Conservation (phyloP, 352 stramenopile species). For the Elongisporangium undulatum region DNA sequence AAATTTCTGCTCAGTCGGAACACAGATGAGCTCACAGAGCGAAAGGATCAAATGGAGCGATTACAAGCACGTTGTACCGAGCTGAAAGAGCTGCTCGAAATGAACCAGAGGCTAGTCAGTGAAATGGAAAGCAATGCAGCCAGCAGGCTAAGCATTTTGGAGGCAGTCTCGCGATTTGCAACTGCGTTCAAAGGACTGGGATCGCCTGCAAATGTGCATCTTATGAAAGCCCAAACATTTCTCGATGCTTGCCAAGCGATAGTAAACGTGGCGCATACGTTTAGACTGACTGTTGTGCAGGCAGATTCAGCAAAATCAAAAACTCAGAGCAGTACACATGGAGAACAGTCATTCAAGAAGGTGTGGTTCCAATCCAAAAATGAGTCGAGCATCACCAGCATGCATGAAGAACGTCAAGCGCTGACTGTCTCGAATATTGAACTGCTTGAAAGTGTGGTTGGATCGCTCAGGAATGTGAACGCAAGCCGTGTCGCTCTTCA, state of each 20-base stretch:
- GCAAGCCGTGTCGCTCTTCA: conserved; percentile 27
- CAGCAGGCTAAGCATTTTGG: conserved; percentile 28
- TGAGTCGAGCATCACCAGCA: conserved; percentile 5
- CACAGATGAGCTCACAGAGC: conserved; percentile 32
- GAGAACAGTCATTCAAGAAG: conserved; percentile 5
- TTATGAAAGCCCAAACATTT: conserved; percentile 35
- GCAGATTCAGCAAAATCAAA: neutral
- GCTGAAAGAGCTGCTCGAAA: conserved; percentile 39
- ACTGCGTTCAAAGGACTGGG: conserved; percentile 31
- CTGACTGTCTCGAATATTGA: conserved; percentile 32
- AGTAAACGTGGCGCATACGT: conserved; percentile 27
- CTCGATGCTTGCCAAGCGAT: conserved; percentile 33
- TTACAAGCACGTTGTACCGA: conserved; percentile 36
- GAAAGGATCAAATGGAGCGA: conserved; percentile 34
- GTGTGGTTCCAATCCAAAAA: conserved; percentile 11
- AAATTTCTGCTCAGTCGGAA: conserved; percentile 39
- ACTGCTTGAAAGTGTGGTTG: conserved; percentile 35
- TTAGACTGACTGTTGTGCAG: conserved; percentile 10
- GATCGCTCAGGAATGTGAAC: conserved; percentile 30
- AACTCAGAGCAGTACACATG: neutral
- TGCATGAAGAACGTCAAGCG: conserved; percentile 11
- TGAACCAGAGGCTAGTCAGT: conserved; percentile 37
- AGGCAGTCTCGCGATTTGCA: conserved; percentile 36
- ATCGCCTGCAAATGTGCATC: conserved; percentile 23
- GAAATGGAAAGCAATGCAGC: conserved; percentile 36